Base-by-base conservation (phyloP, 2,329 filamentous ascomycete genomes). In the Samsoniella hepiali region DNA sequence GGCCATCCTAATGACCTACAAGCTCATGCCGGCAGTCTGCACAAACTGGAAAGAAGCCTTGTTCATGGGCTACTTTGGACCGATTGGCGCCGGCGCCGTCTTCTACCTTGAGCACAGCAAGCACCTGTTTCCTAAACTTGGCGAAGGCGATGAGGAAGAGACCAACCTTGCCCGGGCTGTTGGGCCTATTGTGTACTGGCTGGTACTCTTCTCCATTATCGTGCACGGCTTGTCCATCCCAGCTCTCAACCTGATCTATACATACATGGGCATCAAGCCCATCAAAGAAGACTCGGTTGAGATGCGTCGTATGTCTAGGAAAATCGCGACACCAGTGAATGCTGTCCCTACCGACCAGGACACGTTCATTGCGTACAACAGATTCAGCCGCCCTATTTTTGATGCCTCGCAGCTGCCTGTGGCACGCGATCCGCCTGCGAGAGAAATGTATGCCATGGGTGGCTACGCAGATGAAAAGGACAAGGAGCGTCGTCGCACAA, bases 81-180 rank as follows among this genome's bases (percentile, higher is more conserved):
- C 90, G 0, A 92, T 93, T 54, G 90, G 90, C 2, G 89, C 91
- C 9, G 88, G 87, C 27, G 90, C 90, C 0, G 82, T 91, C 31
- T 93, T 92, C 73, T 93, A 93, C 73, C 81, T 93, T 15, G 77
- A 81, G 67, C 79, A 81, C 63, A 75, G 77, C 2, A 72, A 73
- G 8, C 73, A 80, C 11, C 68, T 82, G 4, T 79, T 81, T 63
- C 78, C 77, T 0, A 63, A 73, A 5, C 63, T 71, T 0, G 73
- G 70, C 32, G 63, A 74, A 2, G 75, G 72, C 3, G 76, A 77
- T 65, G 70, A 69, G 13, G 72, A 73, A 47, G 74, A 76, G 65
- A 69, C 69, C 0, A 68, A 73, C 45, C 67, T 81, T 13, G 64
- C 78, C n/a, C 71, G 74, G 1, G 76, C 75, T 3, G 71, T 78